phyloP scores from a whole-genome alignment of 495 filamentous ascomycete species.

The Trypethelium eluteriae region DNA sequence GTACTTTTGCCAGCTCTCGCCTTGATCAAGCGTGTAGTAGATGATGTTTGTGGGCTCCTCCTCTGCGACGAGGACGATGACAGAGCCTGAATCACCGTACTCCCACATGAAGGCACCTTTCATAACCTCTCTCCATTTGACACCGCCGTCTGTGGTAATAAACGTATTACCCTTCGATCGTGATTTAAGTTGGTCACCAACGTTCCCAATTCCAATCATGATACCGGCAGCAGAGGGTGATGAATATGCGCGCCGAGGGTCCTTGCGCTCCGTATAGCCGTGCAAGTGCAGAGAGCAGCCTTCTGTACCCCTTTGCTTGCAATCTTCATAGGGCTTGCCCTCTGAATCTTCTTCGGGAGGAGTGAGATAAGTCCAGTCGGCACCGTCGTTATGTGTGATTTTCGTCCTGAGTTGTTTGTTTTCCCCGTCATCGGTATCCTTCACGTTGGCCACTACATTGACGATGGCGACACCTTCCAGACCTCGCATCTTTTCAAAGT shows the following conservation, averaged over 20 bases:
- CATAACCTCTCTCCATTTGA: constrained; percentile 75
- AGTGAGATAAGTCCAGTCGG: constrained; percentile 67
- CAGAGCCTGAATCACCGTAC: constrained; percentile 85
- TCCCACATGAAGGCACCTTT: constrained; percentile 87
- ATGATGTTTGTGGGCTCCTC: constrained; percentile 56
- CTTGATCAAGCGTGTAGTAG: constrained; percentile 72
- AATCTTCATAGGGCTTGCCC: constrained; percentile 57
- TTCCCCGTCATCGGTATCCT: constrained; percentile 51
- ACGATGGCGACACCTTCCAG: constrained; percentile 83
- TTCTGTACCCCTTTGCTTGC: constrained; percentile 48
- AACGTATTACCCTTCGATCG: constrained; percentile 71
- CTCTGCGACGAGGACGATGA: constrained; percentile 74
- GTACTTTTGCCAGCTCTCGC: constrained; percentile 65
- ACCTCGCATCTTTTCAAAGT: constrained; percentile 92
- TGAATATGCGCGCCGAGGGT: constrained; percentile 73
- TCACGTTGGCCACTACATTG: constrained; percentile 72
- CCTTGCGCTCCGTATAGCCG: constrained; percentile 80
- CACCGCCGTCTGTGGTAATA: constrained; percentile 79
- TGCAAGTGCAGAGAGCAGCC: constrained; percentile 86
- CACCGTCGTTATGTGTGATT: constrained; percentile 95
- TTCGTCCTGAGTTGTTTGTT: constrained; percentile 75
- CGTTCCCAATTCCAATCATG: constrained; percentile 87
- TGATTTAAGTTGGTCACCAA: constrained; percentile 58
- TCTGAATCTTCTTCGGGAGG: constrained; percentile 62
- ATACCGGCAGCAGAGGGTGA: constrained; percentile 83